Percentiles rank a stretch among this genome's conserved stretches.
Evolutionary conservation across 1,284 basidiomycete species (phyloP).

Genomic region (Apiotrichum porosum): DNA sequence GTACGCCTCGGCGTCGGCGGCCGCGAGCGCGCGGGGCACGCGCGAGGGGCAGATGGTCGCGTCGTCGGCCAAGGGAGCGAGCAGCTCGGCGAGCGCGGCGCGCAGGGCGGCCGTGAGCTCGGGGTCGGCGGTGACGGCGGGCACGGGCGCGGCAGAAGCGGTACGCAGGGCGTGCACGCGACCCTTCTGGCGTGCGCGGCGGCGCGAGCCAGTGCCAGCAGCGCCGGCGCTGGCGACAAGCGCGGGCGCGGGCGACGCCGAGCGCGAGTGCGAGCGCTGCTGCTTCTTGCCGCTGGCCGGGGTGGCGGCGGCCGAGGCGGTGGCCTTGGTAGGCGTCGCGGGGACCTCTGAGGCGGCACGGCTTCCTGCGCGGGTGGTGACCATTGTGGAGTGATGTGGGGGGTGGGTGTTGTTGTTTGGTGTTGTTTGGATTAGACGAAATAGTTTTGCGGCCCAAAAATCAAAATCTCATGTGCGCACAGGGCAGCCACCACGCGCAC

Average conservation of each 20-base stretch:
- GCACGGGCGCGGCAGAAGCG: neutral
- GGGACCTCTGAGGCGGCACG: neutral
- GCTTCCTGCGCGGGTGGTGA: neutral
- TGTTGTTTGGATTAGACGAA: neutral
- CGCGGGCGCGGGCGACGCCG: neutral
- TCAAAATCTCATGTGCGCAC: too few species aligned
- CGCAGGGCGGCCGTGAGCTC: neutral
- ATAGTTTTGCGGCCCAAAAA: too few species aligned
- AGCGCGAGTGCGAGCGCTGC: too few species aligned
- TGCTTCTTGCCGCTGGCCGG: too few species aligned
- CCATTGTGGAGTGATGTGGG: too few species aligned
- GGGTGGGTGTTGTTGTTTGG: neutral
- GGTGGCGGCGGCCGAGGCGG: too few species aligned
- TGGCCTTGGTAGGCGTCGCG: neutral
- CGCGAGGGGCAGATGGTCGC: slow-evolving; percentile 7
- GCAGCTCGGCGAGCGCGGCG: neutral
- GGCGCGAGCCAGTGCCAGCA: neutral
- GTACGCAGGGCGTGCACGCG: slow-evolving; percentile 5
- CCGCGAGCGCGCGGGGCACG: neutral
- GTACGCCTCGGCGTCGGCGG: neutral
- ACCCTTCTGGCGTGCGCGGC: slow-evolving; percentile 7
- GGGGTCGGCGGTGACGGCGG: neutral
- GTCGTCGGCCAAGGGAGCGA: neutral
- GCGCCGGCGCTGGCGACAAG: neutral
- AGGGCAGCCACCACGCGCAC: too few species aligned